phyloP scores from a whole-genome alignment of 805 yeast species.

The Ogataea saltuana region DNA sequence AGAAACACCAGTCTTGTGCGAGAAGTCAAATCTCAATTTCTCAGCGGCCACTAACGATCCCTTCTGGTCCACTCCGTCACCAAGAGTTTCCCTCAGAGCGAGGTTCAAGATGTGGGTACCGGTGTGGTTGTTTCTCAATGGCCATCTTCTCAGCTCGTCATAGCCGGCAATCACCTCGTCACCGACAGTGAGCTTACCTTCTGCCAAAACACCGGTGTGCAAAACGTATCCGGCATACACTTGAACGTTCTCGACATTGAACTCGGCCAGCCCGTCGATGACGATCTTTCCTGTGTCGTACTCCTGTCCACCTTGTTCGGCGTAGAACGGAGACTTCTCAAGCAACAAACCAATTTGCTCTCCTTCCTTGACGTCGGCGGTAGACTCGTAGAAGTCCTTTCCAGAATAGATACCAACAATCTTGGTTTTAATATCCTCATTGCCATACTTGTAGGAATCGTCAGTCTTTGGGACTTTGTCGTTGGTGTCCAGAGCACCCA shows the following conservation, averaged over 20 bases:
- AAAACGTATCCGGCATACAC: slow-evolving; percentile 91
- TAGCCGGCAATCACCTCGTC: slow-evolving; percentile 81
- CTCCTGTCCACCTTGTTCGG: slow-evolving; percentile 99
- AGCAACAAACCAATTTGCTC: slow-evolving; percentile 77
- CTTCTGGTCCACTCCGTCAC: slow-evolving; percentile 88
- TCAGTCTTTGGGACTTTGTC: slow-evolving; percentile 73
- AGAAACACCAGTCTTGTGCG: slow-evolving; percentile 83
- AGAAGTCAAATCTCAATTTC: slow-evolving; percentile 93
- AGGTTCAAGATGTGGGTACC: slow-evolving; percentile 94
- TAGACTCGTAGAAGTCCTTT: slow-evolving; percentile 53
- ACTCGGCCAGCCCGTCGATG: slow-evolving; percentile 83
- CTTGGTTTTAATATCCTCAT: slow-evolving; percentile 66
- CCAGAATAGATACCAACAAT: slow-evolving; percentile 74
- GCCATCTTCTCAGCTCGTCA: slow-evolving; percentile 93
- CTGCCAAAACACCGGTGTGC: slow-evolving; percentile 84
- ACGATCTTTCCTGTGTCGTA: slow-evolving; percentile 91
- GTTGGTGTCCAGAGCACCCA: slow-evolving; percentile 66
- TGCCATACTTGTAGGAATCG: slow-evolving; percentile 76
- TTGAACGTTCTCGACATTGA: slow-evolving; percentile 90
- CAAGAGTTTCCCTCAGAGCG: slow-evolving; percentile 83
- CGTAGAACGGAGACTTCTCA: slow-evolving; percentile 92
- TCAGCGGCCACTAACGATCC: slow-evolving; percentile 97
- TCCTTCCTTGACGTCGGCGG: slow-evolving; percentile 35
- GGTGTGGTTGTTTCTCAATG: slow-evolving; percentile 95
- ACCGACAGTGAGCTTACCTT: slow-evolving; percentile 70